phyloP scores from a whole-genome alignment of 257 asterid genomes.

The Forsythia viridissima region DNA sequence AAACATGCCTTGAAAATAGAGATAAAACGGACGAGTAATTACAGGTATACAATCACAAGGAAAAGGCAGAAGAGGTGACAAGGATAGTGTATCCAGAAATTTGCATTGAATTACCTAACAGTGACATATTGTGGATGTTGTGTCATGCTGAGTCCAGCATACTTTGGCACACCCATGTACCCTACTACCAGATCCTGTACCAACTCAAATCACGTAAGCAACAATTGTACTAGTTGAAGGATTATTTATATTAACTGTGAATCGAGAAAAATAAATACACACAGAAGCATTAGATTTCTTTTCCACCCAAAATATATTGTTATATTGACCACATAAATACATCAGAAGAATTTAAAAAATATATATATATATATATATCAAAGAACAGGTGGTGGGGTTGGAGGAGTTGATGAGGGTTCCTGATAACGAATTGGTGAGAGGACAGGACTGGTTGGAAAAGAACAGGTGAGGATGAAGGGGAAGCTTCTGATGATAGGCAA shows the following conservation, averaged over 20 bases:
- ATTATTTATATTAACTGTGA: neutral
- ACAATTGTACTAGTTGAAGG: slow-evolving; percentile 9
- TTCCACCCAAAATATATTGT: too few species aligned
- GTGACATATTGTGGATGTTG: slow-evolving; percentile 96
- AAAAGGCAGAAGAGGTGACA: neutral
- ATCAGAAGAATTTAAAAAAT: too few species aligned
- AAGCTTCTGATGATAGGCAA: neutral
- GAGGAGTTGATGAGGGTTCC: neutral
- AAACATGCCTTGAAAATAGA: slow-evolving; percentile 6
- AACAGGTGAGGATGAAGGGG: neutral
- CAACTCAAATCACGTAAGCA: slow-evolving; percentile 21
- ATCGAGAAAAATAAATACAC: neutral
- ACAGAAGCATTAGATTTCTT: too few species aligned
- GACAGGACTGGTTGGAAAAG: neutral
- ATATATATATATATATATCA: too few species aligned
- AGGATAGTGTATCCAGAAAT: slow-evolving; percentile 9
- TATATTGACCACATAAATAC: neutral
- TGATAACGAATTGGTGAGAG: neutral
- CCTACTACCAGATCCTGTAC: slow-evolving; percentile 98
- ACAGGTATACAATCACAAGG: slow-evolving; percentile 6
- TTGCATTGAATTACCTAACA: slow-evolving; percentile 59
- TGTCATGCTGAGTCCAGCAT: slow-evolving; percentile 82
- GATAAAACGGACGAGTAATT: neutral
- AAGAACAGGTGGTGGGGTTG: neutral
- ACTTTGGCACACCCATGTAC: slow-evolving; percentile 98